These are phyloP conservation scores for Sclerotinia trifoliorum DNA, from an alignment of 2,329 filamentous ascomycete genomes.

Conservation along the genomic window DNA sequence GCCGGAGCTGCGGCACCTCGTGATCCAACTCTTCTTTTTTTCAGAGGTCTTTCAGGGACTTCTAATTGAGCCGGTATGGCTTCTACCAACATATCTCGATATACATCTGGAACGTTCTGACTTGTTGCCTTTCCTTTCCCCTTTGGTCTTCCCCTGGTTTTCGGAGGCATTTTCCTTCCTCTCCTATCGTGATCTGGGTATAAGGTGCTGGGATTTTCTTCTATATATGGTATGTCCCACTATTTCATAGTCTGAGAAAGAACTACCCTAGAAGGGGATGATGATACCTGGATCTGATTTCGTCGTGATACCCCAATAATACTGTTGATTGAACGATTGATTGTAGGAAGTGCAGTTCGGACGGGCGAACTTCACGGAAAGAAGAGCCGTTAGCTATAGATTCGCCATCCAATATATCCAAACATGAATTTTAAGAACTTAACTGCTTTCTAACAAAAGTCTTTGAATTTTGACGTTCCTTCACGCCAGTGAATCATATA, in stretches of 20 bases:
- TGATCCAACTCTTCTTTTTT: constrained; percentile 37
- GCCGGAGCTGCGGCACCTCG: constrained; percentile 22
- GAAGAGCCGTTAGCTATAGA: too few species aligned
- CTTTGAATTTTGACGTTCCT: background rate
- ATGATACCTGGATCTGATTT: background rate
- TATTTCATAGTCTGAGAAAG: background rate
- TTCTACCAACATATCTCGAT: constrained; percentile 48
- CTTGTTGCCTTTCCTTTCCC: constrained; percentile 24
- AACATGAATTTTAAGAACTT: background rate
- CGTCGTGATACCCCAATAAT: background rate
- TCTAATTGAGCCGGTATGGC: constrained; percentile 39
- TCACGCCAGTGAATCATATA: background rate
- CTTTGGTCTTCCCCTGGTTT: constrained; percentile 27
- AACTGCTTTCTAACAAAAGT: background rate
- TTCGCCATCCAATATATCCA: background rate
- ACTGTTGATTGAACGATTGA: background rate
- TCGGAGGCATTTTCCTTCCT: constrained; percentile 27
- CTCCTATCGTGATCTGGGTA: background rate
- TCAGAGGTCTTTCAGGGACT: constrained; percentile 41
- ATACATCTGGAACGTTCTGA: constrained; percentile 43
- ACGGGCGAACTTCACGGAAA: background rate
- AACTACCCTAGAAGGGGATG: background rate
- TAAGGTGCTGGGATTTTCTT: background rate
- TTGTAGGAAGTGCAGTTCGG: too few species aligned
- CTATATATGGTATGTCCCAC: background rate